Evolutionary conservation across 1,284 basidiomycete species (phyloP).

Genomic region (Ceraceosorus bombacis): DNA sequence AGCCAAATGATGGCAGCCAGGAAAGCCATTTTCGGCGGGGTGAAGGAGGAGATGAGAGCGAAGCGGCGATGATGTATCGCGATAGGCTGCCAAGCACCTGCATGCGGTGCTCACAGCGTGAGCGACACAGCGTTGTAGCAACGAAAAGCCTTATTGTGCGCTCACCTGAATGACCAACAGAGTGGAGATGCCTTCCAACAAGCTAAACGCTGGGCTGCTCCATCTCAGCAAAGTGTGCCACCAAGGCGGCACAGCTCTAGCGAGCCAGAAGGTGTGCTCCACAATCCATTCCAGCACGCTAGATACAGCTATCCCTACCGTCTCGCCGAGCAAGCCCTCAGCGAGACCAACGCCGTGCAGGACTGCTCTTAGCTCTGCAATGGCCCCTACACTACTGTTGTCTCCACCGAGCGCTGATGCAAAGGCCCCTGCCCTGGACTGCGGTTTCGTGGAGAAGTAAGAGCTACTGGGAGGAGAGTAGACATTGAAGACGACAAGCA

Average conservation of each 20-base stretch:
- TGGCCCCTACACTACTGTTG: not conserved
- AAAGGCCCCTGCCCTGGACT: not conserved
- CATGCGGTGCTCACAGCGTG: too few relatives aligned
- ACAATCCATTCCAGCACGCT: not conserved
- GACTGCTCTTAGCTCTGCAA: too few relatives aligned
- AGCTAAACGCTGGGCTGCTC: slow-evolving; percentile 40
- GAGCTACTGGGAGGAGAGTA: slow-evolving; percentile 33
- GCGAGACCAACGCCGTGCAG: not conserved
- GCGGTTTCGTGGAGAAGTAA: slow-evolving; percentile 11
- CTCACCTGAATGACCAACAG: slow-evolving; percentile 42
- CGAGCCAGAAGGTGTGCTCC: slow-evolving; percentile 25
- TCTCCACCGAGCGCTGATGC: not conserved
- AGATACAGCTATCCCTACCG: not conserved
- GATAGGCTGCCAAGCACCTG: slow-evolving; percentile 16
- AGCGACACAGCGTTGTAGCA: too few relatives aligned
- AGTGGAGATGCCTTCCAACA: slow-evolving; percentile 46
- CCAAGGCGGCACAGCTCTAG: slow-evolving; percentile 33
- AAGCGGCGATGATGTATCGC: slow-evolving; percentile 33
- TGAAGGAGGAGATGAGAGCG: slow-evolving; percentile 25
- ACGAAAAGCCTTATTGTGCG: not conserved
- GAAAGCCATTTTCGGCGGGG: slow-evolving; percentile 11
- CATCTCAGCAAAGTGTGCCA: slow-evolving; percentile 41
- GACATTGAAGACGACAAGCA: slow-evolving; percentile 41
- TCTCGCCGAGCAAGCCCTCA: not conserved
- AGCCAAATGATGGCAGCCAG: slow-evolving; percentile 19